Percentiles rank a stretch among this genome's conserved stretches.
phyloP scores from a whole-genome alignment of 2,329 filamentous ascomycete species.

The Diaporthe sp. region DNA sequence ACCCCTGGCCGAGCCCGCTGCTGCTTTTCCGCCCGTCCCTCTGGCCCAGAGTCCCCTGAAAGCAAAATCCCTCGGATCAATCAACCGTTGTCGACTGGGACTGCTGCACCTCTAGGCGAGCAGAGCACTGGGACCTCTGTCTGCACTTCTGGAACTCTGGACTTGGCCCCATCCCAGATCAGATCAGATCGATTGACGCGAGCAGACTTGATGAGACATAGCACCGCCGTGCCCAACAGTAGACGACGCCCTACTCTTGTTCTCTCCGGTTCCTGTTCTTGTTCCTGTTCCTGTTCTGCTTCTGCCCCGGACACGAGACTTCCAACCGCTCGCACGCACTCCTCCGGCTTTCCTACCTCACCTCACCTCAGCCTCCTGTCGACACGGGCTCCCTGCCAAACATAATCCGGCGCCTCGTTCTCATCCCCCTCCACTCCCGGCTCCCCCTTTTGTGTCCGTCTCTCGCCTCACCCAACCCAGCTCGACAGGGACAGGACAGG shows the following conservation, averaged over 20 bases:
- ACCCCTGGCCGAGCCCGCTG: constrained; percentile 13
- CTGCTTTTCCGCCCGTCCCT: constrained; percentile 12
- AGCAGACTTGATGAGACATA: constrained; percentile 9
- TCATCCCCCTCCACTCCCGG: neutral
- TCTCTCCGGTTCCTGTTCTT: neutral
- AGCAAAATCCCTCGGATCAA: constrained; percentile 31
- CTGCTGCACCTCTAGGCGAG: neutral
- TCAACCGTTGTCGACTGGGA: neutral
- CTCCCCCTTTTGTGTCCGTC: neutral
- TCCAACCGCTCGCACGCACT: neutral
- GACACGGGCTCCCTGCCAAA: constrained; percentile 1
- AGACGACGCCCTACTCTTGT: neutral
- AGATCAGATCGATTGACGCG: constrained; percentile 8
- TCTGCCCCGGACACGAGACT: neutral
- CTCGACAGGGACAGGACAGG: constrained; percentile 6
- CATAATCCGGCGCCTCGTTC: neutral
- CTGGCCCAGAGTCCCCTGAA: constrained; percentile 35
- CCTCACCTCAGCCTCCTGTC: neutral
- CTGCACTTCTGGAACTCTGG: constrained; percentile 17
- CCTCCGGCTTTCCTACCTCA: neutral
- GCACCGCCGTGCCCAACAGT: neutral
- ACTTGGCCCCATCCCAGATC: constrained; percentile 18
- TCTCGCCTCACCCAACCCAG: constrained; percentile 18
- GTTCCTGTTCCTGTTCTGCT: neutral
- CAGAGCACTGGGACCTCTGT: neutral